Base-by-base conservation (phyloP, 306 rosid species). In the Quillaja saponaria region DNA sequence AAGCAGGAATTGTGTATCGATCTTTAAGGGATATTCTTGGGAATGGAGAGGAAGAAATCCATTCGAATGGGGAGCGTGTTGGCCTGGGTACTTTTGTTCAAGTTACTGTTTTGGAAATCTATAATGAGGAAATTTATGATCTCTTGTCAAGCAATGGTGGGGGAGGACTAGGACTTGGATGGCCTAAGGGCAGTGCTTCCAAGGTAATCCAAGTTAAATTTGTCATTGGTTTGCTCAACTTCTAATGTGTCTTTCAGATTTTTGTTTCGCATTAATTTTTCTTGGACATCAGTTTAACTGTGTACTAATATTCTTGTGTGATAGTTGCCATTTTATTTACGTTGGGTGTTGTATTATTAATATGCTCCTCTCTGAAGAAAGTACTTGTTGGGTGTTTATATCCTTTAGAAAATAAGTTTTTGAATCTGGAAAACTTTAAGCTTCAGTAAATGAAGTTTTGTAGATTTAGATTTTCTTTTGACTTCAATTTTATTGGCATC, bases 51-150 rank as follows among this genome's bases (percentile, higher is more conserved):
- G 80, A 51, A 5, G 84, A 65, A 37, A 64, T 37, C 20, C 75
- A 69, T 55, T 47, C 69, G 6, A 76, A 31, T 49, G 81, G 80
- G 12, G 66, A 53, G 14, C 55, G 54, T 33, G 20, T 47, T 20
- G 76, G 81, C 62, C 56, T 73, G 21, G 89, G 95, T 19, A 75
- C 79, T 56, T 94, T 90, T 73, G 99, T 94, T 45, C 99, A 94
- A 67, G 99, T 94, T 0, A 81, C 91, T 6, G 97, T 94, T 38
- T 69, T 94, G 76, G 99, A 94, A 95, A 90, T 94, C 52, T 94
- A 94, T 47, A 94, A 94, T 38, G 99, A 94, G 74, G 99, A 94
- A 72, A 87, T 94, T 37, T 94, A 87, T 73, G 97, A 94, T 75
- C 89, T 94, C 4, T 77, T 94, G 63, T 72, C 90, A 0, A 71